These are phyloP conservation scores for Aethionema arabicum DNA, from an alignment of 345 rosid genomes.

Conservation along the genomic window DNA sequence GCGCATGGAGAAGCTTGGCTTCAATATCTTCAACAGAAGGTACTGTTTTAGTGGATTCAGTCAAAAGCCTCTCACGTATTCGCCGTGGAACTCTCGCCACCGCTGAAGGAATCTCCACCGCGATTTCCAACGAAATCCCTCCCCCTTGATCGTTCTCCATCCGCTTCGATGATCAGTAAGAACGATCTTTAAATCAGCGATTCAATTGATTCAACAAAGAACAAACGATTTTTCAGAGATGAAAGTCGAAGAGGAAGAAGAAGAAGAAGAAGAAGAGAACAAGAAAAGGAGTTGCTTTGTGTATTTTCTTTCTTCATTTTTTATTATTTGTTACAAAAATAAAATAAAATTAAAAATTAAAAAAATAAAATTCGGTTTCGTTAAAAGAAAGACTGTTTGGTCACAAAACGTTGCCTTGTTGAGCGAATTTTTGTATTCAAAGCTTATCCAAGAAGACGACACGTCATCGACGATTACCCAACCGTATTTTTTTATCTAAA, in stretches of 20 bases:
- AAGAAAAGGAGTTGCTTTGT: constrained; percentile 34
- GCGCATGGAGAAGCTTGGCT: constrained; percentile 86
- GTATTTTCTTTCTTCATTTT: constrained; percentile 16
- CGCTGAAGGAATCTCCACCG: constrained; percentile 41
- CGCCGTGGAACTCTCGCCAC: constrained; percentile 62
- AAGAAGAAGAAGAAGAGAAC: constrained; percentile 18
- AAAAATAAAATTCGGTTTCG: constrained; percentile 12
- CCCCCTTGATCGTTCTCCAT: constrained; percentile 51
- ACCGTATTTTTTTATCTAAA: constrained; percentile 19
- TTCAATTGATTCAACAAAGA: background rate
- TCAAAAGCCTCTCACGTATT: constrained; percentile 66
- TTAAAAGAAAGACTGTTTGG: constrained; percentile 31
- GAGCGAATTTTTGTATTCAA: constrained; percentile 25
- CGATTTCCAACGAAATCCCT: constrained; percentile 54
- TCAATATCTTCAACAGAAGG: constrained; percentile 77
- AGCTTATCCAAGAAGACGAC: constrained; percentile 30
- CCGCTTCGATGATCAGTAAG: constrained; percentile 39
- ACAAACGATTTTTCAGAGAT: constrained; percentile 19
- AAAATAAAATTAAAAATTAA: no score
- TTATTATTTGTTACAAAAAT: background rate
- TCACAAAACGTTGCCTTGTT: constrained; percentile 40
- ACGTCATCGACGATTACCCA: constrained; percentile 35
- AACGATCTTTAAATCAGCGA: constrained; percentile 5
- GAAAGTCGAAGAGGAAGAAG: constrained; percentile 19
- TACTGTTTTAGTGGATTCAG: constrained; percentile 55